Conservation (phyloP, 768 basidiomycete genomes). For the Boletus patriciae region DNA sequence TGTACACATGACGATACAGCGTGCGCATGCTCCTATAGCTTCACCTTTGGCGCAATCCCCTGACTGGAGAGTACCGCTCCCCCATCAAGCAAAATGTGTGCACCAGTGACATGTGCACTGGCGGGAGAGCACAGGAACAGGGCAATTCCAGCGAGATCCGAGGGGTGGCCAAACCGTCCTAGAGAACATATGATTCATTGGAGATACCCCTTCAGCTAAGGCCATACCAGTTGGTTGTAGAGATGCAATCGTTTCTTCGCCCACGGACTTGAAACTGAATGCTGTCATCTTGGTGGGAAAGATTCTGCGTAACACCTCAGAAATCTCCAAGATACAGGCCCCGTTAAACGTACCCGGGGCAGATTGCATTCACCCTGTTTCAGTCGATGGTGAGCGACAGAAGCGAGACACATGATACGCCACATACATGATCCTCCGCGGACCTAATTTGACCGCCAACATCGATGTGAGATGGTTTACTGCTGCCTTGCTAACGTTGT, state of each 20-base stretch:
- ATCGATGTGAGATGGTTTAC: conserved; percentile 79
- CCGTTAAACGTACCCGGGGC: conserved; percentile 59
- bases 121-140: conserved; percentile 72
- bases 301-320: conserved; percentile 40
- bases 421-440: conserved; percentile 63
- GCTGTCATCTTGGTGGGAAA: conserved; percentile 89
- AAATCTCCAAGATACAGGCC: not conserved
- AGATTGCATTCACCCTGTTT: conserved; percentile 76
- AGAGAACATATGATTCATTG: not conserved
- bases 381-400: not conserved
- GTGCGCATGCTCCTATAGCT: conserved; percentile 15
- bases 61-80: conserved; percentile 37
- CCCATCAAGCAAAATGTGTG: conserved; percentile 72
- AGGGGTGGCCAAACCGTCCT: conserved; percentile 66
- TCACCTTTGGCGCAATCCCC: conserved; percentile 26
- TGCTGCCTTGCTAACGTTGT: conserved; percentile 83
- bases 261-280: conserved; percentile 56
- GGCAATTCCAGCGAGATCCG: conserved; percentile 71
- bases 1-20: not conserved
- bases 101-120: conserved; percentile 71
- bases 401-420: not conserved
- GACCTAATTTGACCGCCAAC: conserved; percentile 65
- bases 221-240: conserved; percentile 65
- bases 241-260: conserved; percentile 51
- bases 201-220: not conserved